Conservation (phyloP, 1,139 yeast genomes). For the Taphrina deformans region DNA sequence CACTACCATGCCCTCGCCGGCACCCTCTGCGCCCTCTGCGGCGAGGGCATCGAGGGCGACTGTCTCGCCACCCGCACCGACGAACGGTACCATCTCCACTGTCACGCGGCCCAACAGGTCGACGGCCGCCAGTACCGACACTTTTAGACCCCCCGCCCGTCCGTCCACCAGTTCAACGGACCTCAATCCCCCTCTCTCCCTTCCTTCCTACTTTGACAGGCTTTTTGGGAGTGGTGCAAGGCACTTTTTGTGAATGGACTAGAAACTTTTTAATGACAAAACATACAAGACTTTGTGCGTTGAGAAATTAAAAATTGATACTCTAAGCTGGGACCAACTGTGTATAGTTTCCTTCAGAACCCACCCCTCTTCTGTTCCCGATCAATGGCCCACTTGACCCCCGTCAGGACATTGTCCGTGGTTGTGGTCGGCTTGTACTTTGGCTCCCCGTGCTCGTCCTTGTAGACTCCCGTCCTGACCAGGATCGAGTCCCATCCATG, state of each 20-base stretch:
- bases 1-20: constrained; percentile 80
- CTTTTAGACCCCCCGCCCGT: neutral
- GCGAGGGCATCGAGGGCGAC: constrained; percentile 80
- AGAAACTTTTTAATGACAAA: too few relatives aligned
- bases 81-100: constrained; percentile 18
- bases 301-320: too few relatives aligned
- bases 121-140: neutral
- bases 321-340: too few relatives aligned
- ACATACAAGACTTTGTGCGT: too few relatives aligned
- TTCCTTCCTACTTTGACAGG: neutral
- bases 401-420: constrained; percentile 73
- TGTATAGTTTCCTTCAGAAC: too few relatives aligned
- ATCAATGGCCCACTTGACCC: constrained; percentile 78
- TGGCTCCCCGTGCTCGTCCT: constrained; percentile 68
- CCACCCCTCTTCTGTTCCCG: constrained; percentile 29
- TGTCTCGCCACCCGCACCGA: constrained; percentile 72
- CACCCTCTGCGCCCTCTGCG: constrained; percentile 71
- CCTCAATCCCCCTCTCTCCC: neutral
- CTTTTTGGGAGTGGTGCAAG: neutral
- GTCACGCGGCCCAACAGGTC: constrained; percentile 12
- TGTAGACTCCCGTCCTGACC: constrained; percentile 84
- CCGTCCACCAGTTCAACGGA: neutral
- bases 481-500: constrained; percentile 86
- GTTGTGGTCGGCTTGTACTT: constrained; percentile 73
- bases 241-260: too few relatives aligned